Percentiles rank a stretch among this genome's conserved stretches.
Evolutionary conservation across 1,284 basidiomycete species (phyloP).

Genomic region (Mrakiaceae sp.): DNA sequence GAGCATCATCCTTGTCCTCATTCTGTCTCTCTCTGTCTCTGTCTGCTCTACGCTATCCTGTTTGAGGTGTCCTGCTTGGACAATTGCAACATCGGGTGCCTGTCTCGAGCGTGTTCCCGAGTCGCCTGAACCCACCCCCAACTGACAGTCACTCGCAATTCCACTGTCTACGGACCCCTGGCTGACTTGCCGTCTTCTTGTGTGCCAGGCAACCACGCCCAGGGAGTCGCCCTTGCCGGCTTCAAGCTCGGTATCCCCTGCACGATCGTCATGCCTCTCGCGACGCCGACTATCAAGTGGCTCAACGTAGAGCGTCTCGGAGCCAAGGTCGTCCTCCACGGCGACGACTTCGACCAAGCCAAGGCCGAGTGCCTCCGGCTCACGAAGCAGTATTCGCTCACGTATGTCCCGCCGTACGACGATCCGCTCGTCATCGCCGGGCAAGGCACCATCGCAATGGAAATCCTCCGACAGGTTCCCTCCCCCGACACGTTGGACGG

Average conservation of each 20-base stretch:
- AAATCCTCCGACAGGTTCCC: conserved; percentile 76
- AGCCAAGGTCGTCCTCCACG: conserved; percentile 87
- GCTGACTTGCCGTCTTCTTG: neutral
- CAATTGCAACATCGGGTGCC: too few species aligned
- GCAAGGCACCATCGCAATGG: conserved; percentile 90
- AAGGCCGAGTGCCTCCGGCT: conserved; percentile 88
- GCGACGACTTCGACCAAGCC: conserved; percentile 89
- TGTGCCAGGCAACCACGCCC: conserved; percentile 85
- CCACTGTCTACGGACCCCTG: neutral
- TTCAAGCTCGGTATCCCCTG: conserved; percentile 77
- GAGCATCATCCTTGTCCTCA: too few species aligned
- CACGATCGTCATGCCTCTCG: conserved; percentile 96
- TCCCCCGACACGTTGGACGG: conserved; percentile 66
- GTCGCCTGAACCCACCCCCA: too few species aligned
- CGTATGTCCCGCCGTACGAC: conserved; percentile 95
- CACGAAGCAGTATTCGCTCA: conserved; percentile 60
- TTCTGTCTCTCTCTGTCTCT: too few species aligned
- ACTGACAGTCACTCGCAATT: too few species aligned
- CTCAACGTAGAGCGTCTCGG: conserved; percentile 85
- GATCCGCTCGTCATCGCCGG: conserved; percentile 95
- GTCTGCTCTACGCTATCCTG: too few species aligned
- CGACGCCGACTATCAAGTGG: conserved; percentile 93
- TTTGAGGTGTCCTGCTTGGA: too few species aligned
- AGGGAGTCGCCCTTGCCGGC: conserved; percentile 93
- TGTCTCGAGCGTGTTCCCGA: too few species aligned